phyloP scores from a whole-genome alignment of 2,329 filamentous ascomycete species.

The Colletotrichum limetticola region DNA sequence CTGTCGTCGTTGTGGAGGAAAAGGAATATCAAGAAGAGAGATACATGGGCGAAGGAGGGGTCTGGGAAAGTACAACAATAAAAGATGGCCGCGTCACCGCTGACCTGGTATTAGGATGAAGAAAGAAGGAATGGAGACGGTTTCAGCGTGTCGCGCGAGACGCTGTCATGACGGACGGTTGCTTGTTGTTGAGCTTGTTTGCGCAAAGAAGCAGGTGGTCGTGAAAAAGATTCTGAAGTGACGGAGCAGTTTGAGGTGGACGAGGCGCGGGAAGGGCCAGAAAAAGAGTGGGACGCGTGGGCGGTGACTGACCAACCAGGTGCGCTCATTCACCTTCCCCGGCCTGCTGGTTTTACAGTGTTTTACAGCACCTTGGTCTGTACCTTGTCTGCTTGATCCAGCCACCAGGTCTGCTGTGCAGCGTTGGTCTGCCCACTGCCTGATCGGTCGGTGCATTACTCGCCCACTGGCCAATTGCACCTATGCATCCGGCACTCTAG shows the following conservation, averaged over 20 bases:
- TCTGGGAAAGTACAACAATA: slow-evolving; percentile 21
- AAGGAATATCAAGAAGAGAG: slow-evolving; percentile 28
- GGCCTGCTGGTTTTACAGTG: slow-evolving; percentile 22
- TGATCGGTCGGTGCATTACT: slow-evolving; percentile 6
- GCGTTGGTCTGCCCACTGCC: no score
- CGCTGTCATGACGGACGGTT: slow-evolving; percentile 26
- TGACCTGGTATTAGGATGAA: not conserved
- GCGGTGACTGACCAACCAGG: slow-evolving; percentile 26
- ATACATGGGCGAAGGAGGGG: slow-evolving; percentile 33
- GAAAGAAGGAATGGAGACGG: not conserved
- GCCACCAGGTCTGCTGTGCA: not conserved
- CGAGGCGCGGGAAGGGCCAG: slow-evolving; percentile 34
- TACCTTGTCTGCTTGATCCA: not conserved
- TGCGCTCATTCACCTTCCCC: slow-evolving; percentile 3
- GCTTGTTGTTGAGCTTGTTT: slow-evolving; percentile 19
- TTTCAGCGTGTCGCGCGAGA: slow-evolving; percentile 24
- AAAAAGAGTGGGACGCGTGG: slow-evolving; percentile 34
- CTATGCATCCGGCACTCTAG: no score
- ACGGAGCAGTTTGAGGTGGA: slow-evolving; percentile 29
- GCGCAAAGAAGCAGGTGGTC: slow-evolving; percentile 21
- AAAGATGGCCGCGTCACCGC: not conserved
- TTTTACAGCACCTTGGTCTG: not conserved
- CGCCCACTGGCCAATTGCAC: not conserved
- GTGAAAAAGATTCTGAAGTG: slow-evolving; percentile 32
- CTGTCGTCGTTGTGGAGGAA: slow-evolving; percentile 33